Percentiles rank a stretch among this genome's conserved stretches.
Evolutionary conservation across 345 rosid species (phyloP).

Genomic region (Hibiscus trionum): DNA sequence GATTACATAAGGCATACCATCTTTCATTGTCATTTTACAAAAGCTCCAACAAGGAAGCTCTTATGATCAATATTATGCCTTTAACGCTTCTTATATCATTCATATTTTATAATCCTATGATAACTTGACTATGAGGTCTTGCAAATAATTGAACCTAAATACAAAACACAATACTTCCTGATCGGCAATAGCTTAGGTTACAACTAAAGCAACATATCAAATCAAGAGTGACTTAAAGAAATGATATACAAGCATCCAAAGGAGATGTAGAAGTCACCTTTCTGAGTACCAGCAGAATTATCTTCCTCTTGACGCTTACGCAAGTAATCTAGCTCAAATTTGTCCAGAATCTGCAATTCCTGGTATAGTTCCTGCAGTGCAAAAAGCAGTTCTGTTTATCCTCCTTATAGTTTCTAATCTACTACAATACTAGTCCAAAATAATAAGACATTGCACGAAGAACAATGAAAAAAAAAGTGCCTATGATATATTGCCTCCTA

Average conservation of each 20-base stretch:
- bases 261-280: slow-evolving; percentile 29
- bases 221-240: neutral
- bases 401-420: neutral
- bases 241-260: neutral
- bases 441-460: neutral
- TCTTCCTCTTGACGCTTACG: slow-evolving; percentile 49
- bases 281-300: slow-evolving; percentile 30
- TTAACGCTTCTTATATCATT: neutral
- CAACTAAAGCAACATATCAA: slow-evolving; percentile 3
- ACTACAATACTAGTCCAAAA: neutral
- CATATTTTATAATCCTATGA: neutral
- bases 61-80: neutral
- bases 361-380: slow-evolving; percentile 64
- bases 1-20: neutral
- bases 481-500: neutral
- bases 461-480: neutral
- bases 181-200: neutral
- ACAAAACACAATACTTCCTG: neutral
- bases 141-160: neutral
- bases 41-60: neutral
- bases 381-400: neutral
- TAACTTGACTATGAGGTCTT: neutral
- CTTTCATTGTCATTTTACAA: neutral
- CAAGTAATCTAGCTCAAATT: slow-evolving; percentile 53
- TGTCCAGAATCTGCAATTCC: slow-evolving; percentile 55